Percentiles rank a stretch among this genome's conserved stretches.
phyloP scores from a whole-genome alignment of 352 stramenopile genomes.

The Globisporangium parvum region DNA sequence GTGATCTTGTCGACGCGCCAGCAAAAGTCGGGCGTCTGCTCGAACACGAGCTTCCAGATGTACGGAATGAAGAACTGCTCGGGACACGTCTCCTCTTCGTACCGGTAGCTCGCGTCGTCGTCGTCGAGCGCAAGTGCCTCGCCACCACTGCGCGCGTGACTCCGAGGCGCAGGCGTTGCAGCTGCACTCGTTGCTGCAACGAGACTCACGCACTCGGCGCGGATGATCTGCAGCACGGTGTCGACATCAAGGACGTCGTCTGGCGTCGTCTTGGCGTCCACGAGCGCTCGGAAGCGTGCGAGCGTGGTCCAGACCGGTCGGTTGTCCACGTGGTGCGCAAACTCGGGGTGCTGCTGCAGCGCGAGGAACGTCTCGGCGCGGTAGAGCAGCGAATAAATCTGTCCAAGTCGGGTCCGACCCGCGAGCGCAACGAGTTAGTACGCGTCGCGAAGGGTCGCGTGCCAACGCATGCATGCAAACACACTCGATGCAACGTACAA shows the following conservation, averaged over 20 bases:
- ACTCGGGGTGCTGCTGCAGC: constrained; percentile 54
- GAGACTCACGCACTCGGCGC: constrained; percentile 56
- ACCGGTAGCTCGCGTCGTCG: constrained; percentile 72
- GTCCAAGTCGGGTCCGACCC: neutral
- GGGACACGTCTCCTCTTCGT: constrained; percentile 63
- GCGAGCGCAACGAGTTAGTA: neutral
- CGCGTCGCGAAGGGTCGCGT: neutral
- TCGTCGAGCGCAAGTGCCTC: constrained; percentile 16
- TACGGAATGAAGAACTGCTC: constrained; percentile 80
- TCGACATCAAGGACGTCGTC: constrained; percentile 61
- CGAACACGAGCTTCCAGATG: constrained; percentile 70
- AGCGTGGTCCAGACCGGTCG: constrained; percentile 59
- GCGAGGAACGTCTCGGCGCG: constrained; percentile 47
- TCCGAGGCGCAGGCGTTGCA: neutral
- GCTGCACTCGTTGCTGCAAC: constrained; percentile 30
- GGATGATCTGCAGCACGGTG: constrained; percentile 61
- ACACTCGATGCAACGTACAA: constrained; percentile 27
- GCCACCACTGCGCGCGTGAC: neutral
- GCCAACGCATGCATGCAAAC: neutral
- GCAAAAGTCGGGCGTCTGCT: constrained; percentile 71
- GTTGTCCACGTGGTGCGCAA: constrained; percentile 54
- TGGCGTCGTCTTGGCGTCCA: constrained; percentile 55
- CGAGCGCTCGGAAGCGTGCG: constrained; percentile 46
- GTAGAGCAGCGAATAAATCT: constrained; percentile 84
- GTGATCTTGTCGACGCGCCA: constrained; percentile 82